These are phyloP conservation scores for Thymus quinquecostatus DNA, from an alignment of 257 asterid species.

Conservation along the genomic window DNA sequence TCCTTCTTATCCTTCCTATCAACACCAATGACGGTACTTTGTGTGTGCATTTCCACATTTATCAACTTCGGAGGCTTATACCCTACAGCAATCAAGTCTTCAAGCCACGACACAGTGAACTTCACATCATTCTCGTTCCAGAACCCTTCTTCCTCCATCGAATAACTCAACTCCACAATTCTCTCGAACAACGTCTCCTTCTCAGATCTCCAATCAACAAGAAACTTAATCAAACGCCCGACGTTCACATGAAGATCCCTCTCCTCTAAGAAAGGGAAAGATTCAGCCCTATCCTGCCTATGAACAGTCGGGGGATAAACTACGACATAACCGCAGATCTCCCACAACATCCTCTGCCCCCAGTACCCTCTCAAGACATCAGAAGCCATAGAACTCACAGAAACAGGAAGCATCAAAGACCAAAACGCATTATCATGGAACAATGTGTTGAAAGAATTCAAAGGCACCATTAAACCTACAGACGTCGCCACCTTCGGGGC, in stretches of 20 bases:
- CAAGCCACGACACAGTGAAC: constrained; percentile 44
- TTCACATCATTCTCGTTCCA: constrained; percentile 66
- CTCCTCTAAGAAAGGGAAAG: constrained; percentile 72
- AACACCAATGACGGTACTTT: constrained; percentile 47
- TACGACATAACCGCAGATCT: constrained; percentile 67
- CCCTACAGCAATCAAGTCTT: constrained; percentile 68
- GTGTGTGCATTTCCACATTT: constrained; percentile 41
- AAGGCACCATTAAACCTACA: constrained; percentile 66
- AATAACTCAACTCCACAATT: constrained; percentile 60
- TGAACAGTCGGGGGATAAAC: constrained; percentile 71
- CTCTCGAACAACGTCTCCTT: constrained; percentile 59
- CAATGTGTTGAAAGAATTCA: constrained; percentile 68
- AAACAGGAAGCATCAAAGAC: constrained; percentile 80
- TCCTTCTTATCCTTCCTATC: constrained; percentile 45
- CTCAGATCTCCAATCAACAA: constrained; percentile 60
- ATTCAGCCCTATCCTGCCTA: constrained; percentile 55
- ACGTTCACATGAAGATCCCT: constrained; percentile 75
- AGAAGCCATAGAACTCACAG: constrained; percentile 74
- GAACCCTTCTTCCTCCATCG: constrained; percentile 70
- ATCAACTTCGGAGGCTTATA: constrained; percentile 61
- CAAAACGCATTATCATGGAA: constrained; percentile 72
- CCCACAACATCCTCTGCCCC: constrained; percentile 75
- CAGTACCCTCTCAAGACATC: constrained; percentile 75
- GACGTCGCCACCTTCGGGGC: constrained; percentile 77
- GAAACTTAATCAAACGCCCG: constrained; percentile 61